These are phyloP conservation scores for Monosporascus ibericus DNA, from an alignment of 2,329 filamentous ascomycete species.

Conservation along the genomic window DNA sequence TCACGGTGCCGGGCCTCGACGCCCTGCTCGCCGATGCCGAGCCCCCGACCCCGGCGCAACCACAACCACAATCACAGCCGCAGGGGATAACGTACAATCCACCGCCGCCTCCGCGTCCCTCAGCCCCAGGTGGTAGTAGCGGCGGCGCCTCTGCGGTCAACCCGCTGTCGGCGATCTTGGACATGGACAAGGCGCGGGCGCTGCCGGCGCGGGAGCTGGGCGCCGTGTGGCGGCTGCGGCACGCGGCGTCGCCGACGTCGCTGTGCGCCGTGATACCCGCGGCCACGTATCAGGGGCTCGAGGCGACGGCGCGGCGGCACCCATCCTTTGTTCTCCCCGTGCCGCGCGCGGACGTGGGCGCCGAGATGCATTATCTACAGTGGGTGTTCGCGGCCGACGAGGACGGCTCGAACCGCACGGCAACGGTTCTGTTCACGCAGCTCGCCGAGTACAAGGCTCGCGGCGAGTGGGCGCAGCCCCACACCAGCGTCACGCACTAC, in stretches of 20 bases:
- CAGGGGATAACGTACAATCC: conserved; percentile 2
- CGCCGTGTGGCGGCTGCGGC: conserved; percentile 82
- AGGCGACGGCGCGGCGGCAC: conserved; percentile 62
- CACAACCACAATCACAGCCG: conserved; percentile 29
- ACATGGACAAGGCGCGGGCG: conserved; percentile 68
- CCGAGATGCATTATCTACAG: conserved; percentile 93
- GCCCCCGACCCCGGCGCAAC: conserved; percentile 21
- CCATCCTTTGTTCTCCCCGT: conserved; percentile 91
- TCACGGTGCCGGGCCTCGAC: conserved; percentile 34
- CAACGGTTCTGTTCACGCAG: conserved; percentile 86
- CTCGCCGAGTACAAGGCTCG: conserved; percentile 88
- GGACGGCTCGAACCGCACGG: conserved; percentile 42
- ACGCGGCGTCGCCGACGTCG: conserved; percentile 64
- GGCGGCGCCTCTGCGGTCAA: conserved; percentile 25
- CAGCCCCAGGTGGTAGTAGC: conserved; percentile 7
- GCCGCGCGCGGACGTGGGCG: conserved; percentile 60
- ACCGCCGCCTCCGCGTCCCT: conserved; percentile 9
- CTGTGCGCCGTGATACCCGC: conserved; percentile 80
- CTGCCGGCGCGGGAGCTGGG: conserved; percentile 80
- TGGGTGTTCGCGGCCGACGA: conserved; percentile 74
- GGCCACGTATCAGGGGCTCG: conserved; percentile 67
- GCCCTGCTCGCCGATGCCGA: conserved; percentile 23
- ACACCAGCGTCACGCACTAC: conserved; percentile 92
- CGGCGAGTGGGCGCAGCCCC: conserved; percentile 83
- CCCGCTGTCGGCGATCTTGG: conserved; percentile 53